Evolutionary conservation across 768 basidiomycete species (phyloP).

Genomic region (Leccinum uliginosum): DNA sequence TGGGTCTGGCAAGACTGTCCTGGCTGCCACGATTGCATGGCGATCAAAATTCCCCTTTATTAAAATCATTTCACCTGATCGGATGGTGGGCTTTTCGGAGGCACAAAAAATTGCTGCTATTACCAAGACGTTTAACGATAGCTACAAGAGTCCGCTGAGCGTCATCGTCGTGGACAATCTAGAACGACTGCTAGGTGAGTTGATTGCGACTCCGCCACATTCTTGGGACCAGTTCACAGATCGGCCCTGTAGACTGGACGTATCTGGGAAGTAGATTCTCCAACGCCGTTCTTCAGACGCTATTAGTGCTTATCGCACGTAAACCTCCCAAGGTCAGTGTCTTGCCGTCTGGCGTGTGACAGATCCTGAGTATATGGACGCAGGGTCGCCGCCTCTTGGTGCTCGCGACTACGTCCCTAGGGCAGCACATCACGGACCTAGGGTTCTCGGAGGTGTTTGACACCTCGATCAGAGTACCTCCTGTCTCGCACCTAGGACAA

Average conservation of each 20-base stretch:
- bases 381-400: slow-evolving; percentile 90
- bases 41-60: slow-evolving; percentile 96
- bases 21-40: slow-evolving; percentile 92
- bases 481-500: slow-evolving; percentile 65
- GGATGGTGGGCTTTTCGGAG: slow-evolving; percentile 96
- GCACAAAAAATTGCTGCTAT: slow-evolving; percentile 87
- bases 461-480: slow-evolving; percentile 78
- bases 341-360: neutral
- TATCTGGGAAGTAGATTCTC: slow-evolving; percentile 97
- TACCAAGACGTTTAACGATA: slow-evolving; percentile 90
- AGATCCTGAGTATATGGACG: slow-evolving; percentile 7
- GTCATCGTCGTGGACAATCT: slow-evolving; percentile 95
- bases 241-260: slow-evolving; percentile 73
- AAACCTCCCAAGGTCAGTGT: slow-evolving; percentile 82
- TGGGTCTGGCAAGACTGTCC: slow-evolving; percentile 90
- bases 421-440: slow-evolving; percentile 79
- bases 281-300: slow-evolving; percentile 84
- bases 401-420: slow-evolving; percentile 88
- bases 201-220: neutral
- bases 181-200: slow-evolving; percentile 84
- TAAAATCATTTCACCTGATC: slow-evolving; percentile 93
- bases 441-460: slow-evolving; percentile 90
- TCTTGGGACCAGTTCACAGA: slow-evolving; percentile 4
- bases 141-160: slow-evolving; percentile 95
- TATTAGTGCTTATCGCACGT: slow-evolving; percentile 83